Conservation (phyloP, 192 early-diverging fungal species). For the Diversispora eburnea region DNA sequence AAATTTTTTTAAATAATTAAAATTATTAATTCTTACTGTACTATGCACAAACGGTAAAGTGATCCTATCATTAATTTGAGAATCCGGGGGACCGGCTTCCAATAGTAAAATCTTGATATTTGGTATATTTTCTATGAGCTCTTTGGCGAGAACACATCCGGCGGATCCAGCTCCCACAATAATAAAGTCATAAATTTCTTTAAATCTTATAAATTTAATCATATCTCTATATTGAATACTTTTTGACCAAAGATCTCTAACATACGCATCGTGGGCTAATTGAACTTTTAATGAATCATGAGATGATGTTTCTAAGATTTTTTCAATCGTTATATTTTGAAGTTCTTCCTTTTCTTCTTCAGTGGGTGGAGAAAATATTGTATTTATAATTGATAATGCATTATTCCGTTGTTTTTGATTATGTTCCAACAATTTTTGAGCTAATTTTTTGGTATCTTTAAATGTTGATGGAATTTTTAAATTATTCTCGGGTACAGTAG, state of each 20-base stretch:
- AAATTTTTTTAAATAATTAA: too few species aligned
- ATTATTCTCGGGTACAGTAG: too few species aligned
- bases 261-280: background rate
- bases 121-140: background rate
- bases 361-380: too few species aligned
- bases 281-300: too few species aligned
- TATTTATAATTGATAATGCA: too few species aligned
- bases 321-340: too few species aligned
- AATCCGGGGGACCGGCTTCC: background rate
- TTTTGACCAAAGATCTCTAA: background rate
- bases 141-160: background rate
- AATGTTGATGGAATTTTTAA: too few species aligned
- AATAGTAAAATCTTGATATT: constrained; percentile 8
- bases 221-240: background rate
- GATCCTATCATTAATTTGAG: background rate
- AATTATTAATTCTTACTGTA: background rate
- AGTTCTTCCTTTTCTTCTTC: too few species aligned
- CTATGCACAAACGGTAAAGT: background rate
- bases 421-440: too few species aligned
- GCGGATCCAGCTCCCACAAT: constrained; percentile 3
- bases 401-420: too few species aligned
- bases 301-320: too few species aligned
- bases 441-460: too few species aligned
- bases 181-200: constrained; percentile 6
- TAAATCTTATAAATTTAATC: background rate